Evolutionary conservation across 2,329 filamentous ascomycete genomes (phyloP), one percentile per base, ranked within the genome.

Genomic region (Fusarium sp.): DNA sequence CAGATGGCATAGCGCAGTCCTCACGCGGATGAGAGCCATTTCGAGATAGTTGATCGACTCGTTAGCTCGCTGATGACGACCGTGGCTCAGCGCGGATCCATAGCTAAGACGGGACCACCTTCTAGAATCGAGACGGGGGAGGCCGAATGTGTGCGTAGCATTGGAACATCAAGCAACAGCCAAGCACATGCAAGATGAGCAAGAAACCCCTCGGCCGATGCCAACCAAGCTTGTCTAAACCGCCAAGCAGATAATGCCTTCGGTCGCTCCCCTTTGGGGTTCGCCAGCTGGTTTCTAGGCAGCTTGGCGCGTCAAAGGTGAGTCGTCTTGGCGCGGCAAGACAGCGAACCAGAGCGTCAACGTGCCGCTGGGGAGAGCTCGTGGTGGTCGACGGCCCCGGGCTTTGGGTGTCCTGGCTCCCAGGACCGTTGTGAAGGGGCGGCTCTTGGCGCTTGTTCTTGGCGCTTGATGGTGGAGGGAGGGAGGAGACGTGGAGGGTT

Each of bases 381-480:
- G 44, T 30, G 36, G 37, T 59, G 56, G 56, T 52, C 16, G 44
- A 59, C 8, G 39, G 27, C 9, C n/a, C 7, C n/a, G 31, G 4
- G 47, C 16, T 27, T 44, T 5, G 39, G 44, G 34, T 36, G 52
- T 48, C 47, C 28, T 40, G 48, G 30, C 15, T 52, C 10, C 36
- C 18, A 41, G 41, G 46, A 44, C 15, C 18, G 64, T 55, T 43
- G 60, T 55, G 41, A 27, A 60, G 63, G 66, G 59, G 60, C 37
- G 54, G 56, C 39, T 15, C 68, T 71, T 70, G 68, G 68, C 67
- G 27, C 18, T 8, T 12, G 56, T 34, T 15, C 68, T 71, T 70
- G 68, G 68, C 67, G 27, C 18, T 8, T 12, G 30, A 11, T 11
- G 15, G 11, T 44, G 46, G 36, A 16, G 40, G 23, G 16, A 43